phyloP scores from a whole-genome alignment of 345 rosid species.

The Erysimum cheiranthoides region DNA sequence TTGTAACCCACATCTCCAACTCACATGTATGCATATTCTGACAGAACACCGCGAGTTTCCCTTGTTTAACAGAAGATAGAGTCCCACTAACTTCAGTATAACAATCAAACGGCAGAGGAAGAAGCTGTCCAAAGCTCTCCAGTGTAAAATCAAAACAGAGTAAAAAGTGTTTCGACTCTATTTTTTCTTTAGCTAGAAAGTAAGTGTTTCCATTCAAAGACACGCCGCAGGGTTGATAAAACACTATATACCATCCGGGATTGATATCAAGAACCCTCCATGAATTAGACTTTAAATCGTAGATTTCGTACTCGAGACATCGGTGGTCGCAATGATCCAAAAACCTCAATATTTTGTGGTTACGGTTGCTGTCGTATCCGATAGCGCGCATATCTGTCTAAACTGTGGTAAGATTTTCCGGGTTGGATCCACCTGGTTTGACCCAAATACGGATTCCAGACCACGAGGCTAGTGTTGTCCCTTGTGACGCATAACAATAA shows the following conservation, averaged over 20 bases:
- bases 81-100: not conserved
- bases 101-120: not conserved
- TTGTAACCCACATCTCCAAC: slow-evolving; percentile 10
- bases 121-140: not conserved
- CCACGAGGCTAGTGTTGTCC: not conserved
- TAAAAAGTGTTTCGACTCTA: not conserved
- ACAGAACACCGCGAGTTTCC: not conserved
- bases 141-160: not conserved
- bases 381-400: not conserved
- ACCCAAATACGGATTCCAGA: slow-evolving; percentile 31
- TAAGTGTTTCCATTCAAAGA: not conserved
- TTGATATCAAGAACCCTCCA: not conserved
- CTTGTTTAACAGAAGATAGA: not conserved
- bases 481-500: slow-evolving; percentile 8
- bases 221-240: not conserved
- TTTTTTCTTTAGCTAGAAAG: not conserved
- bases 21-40: not conserved
- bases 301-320: not conserved
- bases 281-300: not conserved
- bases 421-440: not conserved
- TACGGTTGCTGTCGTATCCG: not conserved
- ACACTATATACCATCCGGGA: not conserved
- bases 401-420: not conserved
- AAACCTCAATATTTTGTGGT: not conserved
- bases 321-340: not conserved